These are phyloP conservation scores for Aspergillus sp. DNA, from an alignment of 2,329 filamentous ascomycete genomes.

Conservation along the genomic window DNA sequence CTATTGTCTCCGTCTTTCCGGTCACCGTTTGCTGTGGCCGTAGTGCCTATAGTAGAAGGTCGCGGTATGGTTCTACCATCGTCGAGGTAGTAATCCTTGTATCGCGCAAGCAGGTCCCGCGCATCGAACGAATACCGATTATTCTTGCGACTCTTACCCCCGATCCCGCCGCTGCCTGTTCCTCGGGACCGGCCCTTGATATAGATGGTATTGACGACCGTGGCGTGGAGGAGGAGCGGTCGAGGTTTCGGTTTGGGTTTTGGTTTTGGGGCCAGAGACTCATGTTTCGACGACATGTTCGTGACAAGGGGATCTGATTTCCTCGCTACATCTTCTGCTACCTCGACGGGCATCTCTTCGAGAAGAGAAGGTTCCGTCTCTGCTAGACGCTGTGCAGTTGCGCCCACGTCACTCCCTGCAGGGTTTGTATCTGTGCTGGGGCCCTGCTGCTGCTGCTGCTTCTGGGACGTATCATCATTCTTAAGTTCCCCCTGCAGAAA, in stretches of 20 bases:
- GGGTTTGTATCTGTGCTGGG: neutral
- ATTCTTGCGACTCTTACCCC: slow-evolving; percentile 12
- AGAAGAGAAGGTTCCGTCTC: slow-evolving; percentile 5
- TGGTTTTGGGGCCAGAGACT: slow-evolving; percentile 16
- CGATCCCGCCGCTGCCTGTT: neutral
- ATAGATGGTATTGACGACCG: slow-evolving; percentile 83
- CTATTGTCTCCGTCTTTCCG: neutral
- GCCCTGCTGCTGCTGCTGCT: neutral
- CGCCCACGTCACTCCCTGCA: neutral
- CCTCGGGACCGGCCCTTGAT: slow-evolving; percentile 32
- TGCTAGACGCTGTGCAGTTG: neutral
- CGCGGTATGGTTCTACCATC: slow-evolving; percentile 21
- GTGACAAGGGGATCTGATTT: neutral
- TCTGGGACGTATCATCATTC: slow-evolving; percentile 8
- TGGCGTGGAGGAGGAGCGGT: slow-evolving; percentile 76
- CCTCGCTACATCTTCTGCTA: slow-evolving; percentile 4
- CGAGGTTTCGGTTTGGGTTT: slow-evolving; percentile 39
- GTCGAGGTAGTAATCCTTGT: slow-evolving; percentile 37
- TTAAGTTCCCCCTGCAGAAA: slow-evolving; percentile 38
- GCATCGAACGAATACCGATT: slow-evolving; percentile 50
- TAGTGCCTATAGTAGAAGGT: neutral
- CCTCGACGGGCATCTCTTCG: slow-evolving; percentile 12
- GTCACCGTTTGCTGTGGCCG: no score
- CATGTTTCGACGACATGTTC: slow-evolving; percentile 7
- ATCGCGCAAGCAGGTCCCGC: slow-evolving; percentile 31